Evolutionary conservation across 495 filamentous ascomycete species (phyloP).

Genomic region (Monascus purpureus): DNA sequence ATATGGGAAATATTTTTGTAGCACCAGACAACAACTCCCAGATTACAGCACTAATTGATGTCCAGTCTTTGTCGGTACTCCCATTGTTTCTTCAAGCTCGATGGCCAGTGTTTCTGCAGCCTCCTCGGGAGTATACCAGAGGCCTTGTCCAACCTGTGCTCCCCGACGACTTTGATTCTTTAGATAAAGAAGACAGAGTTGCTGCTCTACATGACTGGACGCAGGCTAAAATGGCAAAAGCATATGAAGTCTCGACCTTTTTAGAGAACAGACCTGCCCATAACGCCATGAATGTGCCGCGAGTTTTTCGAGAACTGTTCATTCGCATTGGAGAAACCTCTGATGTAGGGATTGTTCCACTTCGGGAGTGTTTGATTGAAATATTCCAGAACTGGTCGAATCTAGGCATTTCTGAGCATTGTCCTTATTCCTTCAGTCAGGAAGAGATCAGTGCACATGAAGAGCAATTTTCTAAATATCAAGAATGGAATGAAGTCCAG

Average conservation of each 20-base stretch:
- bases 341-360: slow-evolving; percentile 19
- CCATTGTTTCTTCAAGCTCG: slow-evolving; percentile 17
- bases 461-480: slow-evolving; percentile 16
- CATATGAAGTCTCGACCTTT: slow-evolving; percentile 18
- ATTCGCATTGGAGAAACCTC: slow-evolving; percentile 16
- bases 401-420: slow-evolving; percentile 15
- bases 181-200: slow-evolving; percentile 12
- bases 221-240: slow-evolving; percentile 16
- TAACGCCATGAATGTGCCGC: slow-evolving; percentile 14
- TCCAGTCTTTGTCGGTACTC: slow-evolving; percentile 14
- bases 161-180: slow-evolving; percentile 15
- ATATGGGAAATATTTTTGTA: slow-evolving; percentile 25
- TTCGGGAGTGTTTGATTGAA: slow-evolving; percentile 20
- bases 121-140: slow-evolving; percentile 13
- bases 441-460: slow-evolving; percentile 15
- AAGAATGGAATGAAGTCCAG: slow-evolving; percentile 15
- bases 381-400: slow-evolving; percentile 16
- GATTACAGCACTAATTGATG: slow-evolving; percentile 19
- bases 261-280: slow-evolving; percentile 15
- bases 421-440: slow-evolving; percentile 15
- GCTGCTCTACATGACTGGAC: slow-evolving; percentile 12
- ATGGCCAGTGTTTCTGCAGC: slow-evolving; percentile 19
- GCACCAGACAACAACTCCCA: slow-evolving; percentile 8
- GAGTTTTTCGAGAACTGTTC: slow-evolving; percentile 23
- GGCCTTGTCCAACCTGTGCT: slow-evolving; percentile 14